These are phyloP conservation scores for Amanita thiersii DNA, from an alignment of 768 basidiomycete species.

Conservation along the genomic window DNA sequence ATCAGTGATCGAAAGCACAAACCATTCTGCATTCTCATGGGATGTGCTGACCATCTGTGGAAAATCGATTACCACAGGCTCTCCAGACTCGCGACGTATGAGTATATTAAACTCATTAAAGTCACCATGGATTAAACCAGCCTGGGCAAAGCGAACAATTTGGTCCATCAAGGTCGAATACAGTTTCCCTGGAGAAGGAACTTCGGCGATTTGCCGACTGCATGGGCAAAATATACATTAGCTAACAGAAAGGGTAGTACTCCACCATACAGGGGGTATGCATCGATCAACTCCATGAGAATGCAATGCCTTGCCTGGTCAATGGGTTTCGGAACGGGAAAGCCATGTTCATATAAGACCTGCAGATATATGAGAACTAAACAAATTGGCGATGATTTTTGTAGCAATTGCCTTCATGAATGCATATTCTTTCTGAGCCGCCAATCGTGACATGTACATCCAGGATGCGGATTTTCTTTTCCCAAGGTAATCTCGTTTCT, in stretches of 20 bases:
- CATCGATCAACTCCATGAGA: constrained; percentile 93
- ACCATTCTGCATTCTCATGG: constrained; percentile 96
- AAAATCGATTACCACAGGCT: constrained; percentile 94
- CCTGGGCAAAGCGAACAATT: constrained; percentile 88
- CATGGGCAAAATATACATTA: constrained; percentile 8
- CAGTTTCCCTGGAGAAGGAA: constrained; percentile 80
- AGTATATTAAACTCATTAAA: constrained; percentile 99
- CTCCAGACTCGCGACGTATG: constrained; percentile 63
- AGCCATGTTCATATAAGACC: constrained; percentile 87
- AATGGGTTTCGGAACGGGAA: constrained; percentile 89
- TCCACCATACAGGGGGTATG: constrained; percentile 82
- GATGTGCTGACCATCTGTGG: constrained; percentile 99
- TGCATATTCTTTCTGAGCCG: constrained; percentile 96
- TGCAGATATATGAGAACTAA: constrained; percentile 19
- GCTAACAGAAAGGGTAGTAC: constrained; percentile 7
- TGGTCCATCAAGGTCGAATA: constrained; percentile 93
- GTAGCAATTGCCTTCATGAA: constrained; percentile 95
- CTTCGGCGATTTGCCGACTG: constrained; percentile 81
- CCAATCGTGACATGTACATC: constrained; percentile 98
- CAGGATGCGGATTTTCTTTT: constrained; percentile 94
- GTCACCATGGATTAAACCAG: constrained; percentile 97
- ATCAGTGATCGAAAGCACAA: constrained; percentile 17
- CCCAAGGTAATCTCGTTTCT: constrained; percentile 93
- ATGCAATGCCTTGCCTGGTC: constrained; percentile 95
- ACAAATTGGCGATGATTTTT: background rate